Evolutionary conservation across 306 rosid genomes (phyloP).

Genomic region (Cotoneaster glaucophyllus): DNA sequence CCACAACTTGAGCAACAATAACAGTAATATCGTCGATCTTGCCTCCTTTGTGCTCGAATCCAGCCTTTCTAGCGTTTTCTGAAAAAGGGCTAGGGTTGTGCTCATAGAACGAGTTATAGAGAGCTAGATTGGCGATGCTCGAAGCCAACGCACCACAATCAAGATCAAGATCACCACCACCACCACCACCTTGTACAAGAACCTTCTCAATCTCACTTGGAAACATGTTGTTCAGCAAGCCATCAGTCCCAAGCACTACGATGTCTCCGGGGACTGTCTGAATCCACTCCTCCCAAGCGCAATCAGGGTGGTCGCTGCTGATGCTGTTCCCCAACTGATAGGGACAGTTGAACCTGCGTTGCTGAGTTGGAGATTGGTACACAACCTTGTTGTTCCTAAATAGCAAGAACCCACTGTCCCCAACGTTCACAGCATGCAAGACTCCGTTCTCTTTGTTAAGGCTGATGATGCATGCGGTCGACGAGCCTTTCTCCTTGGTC

Average conservation of each 20-base stretch:
- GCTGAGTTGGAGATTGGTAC: slow-evolving; percentile 1
- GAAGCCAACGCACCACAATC: neutral
- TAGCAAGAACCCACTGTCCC: slow-evolving; percentile 22
- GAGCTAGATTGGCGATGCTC: neutral
- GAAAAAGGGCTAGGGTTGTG: neutral
- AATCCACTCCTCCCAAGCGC: neutral
- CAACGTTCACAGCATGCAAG: slow-evolving; percentile 6
- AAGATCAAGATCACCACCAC: too few species aligned
- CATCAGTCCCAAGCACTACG: slow-evolving; percentile 17
- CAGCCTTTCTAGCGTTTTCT: neutral
- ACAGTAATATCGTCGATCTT: slow-evolving; percentile 17
- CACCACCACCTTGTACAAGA: neutral
- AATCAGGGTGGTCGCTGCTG: neutral
- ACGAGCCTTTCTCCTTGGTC: slow-evolving; percentile 1
- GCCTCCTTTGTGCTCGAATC: neutral
- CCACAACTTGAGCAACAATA: neutral
- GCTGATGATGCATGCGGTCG: slow-evolving; percentile 19
- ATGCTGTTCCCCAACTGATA: slow-evolving; percentile 2
- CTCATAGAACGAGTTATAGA: neutral
- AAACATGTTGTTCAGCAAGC: slow-evolving; percentile 16
- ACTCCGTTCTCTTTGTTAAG: neutral
- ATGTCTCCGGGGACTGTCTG: neutral
- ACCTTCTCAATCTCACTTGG: neutral
- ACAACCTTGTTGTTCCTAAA: slow-evolving; percentile 4
- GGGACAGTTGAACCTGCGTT: neutral